Base-by-base conservation (phyloP, 139 green algal species). In the Desmodesmus armatus region DNA sequence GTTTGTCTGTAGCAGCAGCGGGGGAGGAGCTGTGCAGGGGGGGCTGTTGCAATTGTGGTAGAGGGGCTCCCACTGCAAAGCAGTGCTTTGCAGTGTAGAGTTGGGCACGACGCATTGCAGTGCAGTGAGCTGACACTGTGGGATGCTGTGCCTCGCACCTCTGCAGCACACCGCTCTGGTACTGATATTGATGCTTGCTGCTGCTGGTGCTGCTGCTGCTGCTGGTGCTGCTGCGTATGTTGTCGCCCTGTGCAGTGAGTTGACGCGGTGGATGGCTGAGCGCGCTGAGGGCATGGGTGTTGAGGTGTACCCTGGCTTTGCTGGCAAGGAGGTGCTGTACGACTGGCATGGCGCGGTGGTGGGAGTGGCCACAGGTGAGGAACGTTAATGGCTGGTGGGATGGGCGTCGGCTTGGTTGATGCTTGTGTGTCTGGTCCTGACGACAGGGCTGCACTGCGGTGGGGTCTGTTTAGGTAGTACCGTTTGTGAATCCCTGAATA, bases 281-380 rank as follows among this genome's bases (percentile, higher is more conserved):
- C 87, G 93, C 25, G 96, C 96, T 4, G 96, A 99, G 89, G 91
- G 90, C 23, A 40, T 94, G 11, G 96, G 96, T 1, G 96, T 99
- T 58, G 96, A 99, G 63, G 90, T 99, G 9, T 97, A 93, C 80
- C 90, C 96, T 0, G 96, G 96, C 0, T 99, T 98, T 86, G 91
- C 94, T 13, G 95, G 84, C 43, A 87, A 62, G 5, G 78, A 88
- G 43, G 58, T 94, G 44, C 78, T 98, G 76, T 92, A 87, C 40
- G 65, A 86, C 40, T 84, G 73, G 51, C 35, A 94, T 27, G 93
- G 92, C 0, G 66, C 39, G 13, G 96, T 98, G 41, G 72, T 78
- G 29, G 96, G 96, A 13, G 89, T 99, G 40, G 85, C 86, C 31
- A 99, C 96, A 2, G 87, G 87, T 75, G 67, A 75, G 13, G n/a